A percentile compares a stretch with the other conserved stretches of the same genome.
Conservation (phyloP, 1,284 basidiomycete species). For the Abortiporus biennis region DNA sequence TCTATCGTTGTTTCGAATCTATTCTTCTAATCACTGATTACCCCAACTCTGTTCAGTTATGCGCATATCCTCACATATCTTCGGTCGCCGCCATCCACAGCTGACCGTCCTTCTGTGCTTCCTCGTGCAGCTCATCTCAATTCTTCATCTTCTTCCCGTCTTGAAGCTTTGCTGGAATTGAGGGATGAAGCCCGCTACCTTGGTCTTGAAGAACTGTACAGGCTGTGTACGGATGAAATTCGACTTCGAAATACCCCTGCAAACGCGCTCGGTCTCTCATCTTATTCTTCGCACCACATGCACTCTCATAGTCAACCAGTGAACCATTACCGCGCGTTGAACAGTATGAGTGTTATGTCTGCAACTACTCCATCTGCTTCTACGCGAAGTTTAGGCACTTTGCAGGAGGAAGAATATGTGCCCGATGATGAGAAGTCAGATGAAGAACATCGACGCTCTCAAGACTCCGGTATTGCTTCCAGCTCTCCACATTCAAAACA, state of each 20-base stretch:
- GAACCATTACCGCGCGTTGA: slow-evolving; percentile 22
- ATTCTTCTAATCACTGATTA: not conserved
- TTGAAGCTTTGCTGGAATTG: slow-evolving; percentile 64
- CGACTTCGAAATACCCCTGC: slow-evolving; percentile 28
- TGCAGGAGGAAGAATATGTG: slow-evolving; percentile 23
- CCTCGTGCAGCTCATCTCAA: slow-evolving; percentile 55
- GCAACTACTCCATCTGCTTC: too few species aligned
- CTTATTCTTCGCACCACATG: too few species aligned
- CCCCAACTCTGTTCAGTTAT: slow-evolving; percentile 50
- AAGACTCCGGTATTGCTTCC: slow-evolving; percentile 6
- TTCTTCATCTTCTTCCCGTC: slow-evolving; percentile 36
- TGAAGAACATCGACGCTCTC: not conserved
- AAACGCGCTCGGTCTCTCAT: slow-evolving; percentile 25
- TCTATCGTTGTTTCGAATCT: too few species aligned
- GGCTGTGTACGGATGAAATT: slow-evolving; percentile 63
- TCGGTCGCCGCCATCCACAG: slow-evolving; percentile 40
- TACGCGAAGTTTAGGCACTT: slow-evolving; percentile 24
- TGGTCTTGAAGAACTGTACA: slow-evolving; percentile 52
- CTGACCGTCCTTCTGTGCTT: slow-evolving; percentile 45
- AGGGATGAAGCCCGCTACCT: slow-evolving; percentile 72
- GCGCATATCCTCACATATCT: slow-evolving; percentile 64
- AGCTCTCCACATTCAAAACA: slow-evolving; percentile 3
- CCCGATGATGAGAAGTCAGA: slow-evolving; percentile 8
- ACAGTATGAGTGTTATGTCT: slow-evolving; percentile 20
- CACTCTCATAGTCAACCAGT: too few species aligned